A percentile compares a stretch with the other conserved stretches of the same genome.
phyloP scores from a whole-genome alignment of 176 grass and related monocot genomes.

The Pontederia paniculata region DNA sequence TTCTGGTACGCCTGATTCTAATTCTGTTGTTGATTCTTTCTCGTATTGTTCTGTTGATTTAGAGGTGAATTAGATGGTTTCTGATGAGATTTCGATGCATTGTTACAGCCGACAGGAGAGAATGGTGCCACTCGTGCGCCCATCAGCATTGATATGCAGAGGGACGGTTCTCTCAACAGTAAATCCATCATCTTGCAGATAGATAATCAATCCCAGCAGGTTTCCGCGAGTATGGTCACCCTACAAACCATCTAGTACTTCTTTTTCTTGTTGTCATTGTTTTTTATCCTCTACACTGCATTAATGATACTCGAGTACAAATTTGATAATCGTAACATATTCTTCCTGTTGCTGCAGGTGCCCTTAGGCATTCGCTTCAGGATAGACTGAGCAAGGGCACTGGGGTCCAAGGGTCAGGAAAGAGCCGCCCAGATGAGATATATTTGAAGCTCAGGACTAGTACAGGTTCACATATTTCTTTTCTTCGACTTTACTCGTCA shows the following conservation, averaged over 20 bases:
- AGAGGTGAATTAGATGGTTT: neutral
- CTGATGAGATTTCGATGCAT: neutral
- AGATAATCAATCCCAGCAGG: slow-evolving; percentile 72
- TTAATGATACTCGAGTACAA: too few species aligned
- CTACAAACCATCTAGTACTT: too few species aligned
- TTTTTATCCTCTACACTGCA: too few species aligned
- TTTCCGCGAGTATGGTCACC: slow-evolving; percentile 55
- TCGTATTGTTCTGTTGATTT: neutral
- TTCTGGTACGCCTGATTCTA: slow-evolving; percentile 40
- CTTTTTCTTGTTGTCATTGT: too few species aligned
- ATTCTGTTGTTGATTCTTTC: neutral
- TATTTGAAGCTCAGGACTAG: slow-evolving; percentile 11
- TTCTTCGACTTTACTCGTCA: too few species aligned
- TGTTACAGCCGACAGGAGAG: slow-evolving; percentile 65
- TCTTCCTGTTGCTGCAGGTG: slow-evolving; percentile 30
- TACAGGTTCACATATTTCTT: neutral
- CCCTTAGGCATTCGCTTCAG: slow-evolving; percentile 76
- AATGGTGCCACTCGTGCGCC: slow-evolving; percentile 68
- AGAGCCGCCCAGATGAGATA: slow-evolving; percentile 11
- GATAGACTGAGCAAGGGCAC: slow-evolving; percentile 53
- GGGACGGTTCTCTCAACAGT: slow-evolving; percentile 52
- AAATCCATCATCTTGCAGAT: slow-evolving; percentile 57
- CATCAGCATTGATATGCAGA: slow-evolving; percentile 48
- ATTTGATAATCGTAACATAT: neutral
- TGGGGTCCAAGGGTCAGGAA: slow-evolving; percentile 10